A percentile compares a stretch with the other conserved stretches of the same genome.
Conservation (phyloP, 345 rosid species). For the Citrus medica region DNA sequence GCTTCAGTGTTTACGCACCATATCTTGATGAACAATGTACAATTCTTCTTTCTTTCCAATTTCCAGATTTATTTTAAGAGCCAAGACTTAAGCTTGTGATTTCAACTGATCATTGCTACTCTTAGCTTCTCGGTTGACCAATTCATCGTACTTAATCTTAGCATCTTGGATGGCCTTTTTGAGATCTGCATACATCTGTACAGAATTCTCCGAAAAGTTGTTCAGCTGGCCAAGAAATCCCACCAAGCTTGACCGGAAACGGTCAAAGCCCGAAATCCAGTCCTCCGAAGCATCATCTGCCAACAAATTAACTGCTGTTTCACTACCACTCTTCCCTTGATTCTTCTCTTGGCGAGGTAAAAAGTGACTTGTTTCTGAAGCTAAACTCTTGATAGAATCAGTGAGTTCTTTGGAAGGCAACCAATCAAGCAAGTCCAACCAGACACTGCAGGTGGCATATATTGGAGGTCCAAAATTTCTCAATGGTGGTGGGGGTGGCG, state of each 20-base stretch:
- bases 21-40: neutral
- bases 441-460: slow-evolving; percentile 61
- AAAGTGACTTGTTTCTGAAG: slow-evolving; percentile 55
- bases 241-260: slow-evolving; percentile 52
- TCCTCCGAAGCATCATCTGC: slow-evolving; percentile 58
- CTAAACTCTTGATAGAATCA: slow-evolving; percentile 57
- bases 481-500: slow-evolving; percentile 9
- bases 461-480: slow-evolving; percentile 67
- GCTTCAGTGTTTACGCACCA: neutral
- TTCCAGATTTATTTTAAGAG: neutral
- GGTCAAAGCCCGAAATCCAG: slow-evolving; percentile 47
- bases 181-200: slow-evolving; percentile 50
- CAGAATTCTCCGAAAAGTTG: slow-evolving; percentile 51
- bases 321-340: slow-evolving; percentile 44
- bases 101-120: slow-evolving; percentile 24
- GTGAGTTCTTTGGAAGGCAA: slow-evolving; percentile 60
- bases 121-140: slow-evolving; percentile 46
- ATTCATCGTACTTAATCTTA: slow-evolving; percentile 37
- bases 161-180: slow-evolving; percentile 39
- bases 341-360: slow-evolving; percentile 78
- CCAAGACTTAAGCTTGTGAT: slow-evolving; percentile 22
- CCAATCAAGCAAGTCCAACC: slow-evolving; percentile 57
- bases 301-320: slow-evolving; percentile 34
- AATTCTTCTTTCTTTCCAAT: neutral
- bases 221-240: slow-evolving; percentile 51